These are phyloP conservation scores for Phytophthora rubi DNA, from an alignment of 352 stramenopile genomes.

Conservation along the genomic window DNA sequence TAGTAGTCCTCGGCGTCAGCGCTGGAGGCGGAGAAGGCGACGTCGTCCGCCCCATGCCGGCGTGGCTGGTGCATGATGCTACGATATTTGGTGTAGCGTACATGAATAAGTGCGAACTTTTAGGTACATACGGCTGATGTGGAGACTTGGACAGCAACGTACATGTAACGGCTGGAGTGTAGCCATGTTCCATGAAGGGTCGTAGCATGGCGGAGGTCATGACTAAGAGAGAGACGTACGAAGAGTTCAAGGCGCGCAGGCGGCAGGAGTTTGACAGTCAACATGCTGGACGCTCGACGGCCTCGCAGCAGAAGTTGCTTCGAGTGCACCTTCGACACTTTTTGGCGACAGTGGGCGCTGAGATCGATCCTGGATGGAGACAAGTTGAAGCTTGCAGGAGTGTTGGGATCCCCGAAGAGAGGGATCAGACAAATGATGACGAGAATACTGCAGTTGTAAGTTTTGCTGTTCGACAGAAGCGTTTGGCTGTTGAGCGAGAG, in stretches of 20 bases:
- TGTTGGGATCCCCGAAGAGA: neutral
- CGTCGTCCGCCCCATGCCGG: conserved; percentile 8
- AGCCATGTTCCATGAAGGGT: conserved; percentile 35
- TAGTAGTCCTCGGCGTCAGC: conserved; percentile 64
- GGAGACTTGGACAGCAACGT: neutral
- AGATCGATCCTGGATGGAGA: conserved; percentile 9
- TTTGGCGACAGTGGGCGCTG: conserved; percentile 22
- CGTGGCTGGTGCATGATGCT: conserved; percentile 21
- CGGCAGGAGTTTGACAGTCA: conserved; percentile 23
- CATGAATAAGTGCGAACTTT: neutral
- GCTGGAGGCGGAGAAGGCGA: conserved; percentile 38
- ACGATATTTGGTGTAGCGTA: conserved; percentile 5
- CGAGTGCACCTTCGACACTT: conserved; percentile 40
- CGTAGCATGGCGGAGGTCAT: conserved; percentile 17
- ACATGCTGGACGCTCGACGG: conserved; percentile 10
- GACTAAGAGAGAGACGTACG: conserved; percentile 28
- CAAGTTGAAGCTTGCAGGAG: neutral
- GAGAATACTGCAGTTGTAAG: neutral
- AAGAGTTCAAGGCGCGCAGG: conserved; percentile 32
- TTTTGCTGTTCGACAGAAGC: conserved; percentile 30
- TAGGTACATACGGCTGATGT: neutral
- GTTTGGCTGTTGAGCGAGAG: conserved; percentile 25
- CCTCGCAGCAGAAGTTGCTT: conserved; percentile 30
- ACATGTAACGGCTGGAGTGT: conserved; percentile 17
- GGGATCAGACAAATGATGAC: neutral